phyloP scores from a whole-genome alignment of 257 asterid species.

The Fraxinus cuspidata region DNA sequence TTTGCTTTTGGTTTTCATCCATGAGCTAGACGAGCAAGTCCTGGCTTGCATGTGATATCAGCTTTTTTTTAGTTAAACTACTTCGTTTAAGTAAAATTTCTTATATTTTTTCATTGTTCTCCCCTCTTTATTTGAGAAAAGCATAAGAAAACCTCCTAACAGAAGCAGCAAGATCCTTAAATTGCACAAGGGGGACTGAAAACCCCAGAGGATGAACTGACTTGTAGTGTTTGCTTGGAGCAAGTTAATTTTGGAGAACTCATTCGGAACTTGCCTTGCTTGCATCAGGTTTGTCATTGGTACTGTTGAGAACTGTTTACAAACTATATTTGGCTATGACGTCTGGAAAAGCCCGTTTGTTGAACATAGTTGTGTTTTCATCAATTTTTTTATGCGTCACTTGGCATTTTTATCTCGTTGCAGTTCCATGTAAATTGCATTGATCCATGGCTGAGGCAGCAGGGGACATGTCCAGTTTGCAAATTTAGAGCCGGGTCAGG shows the following conservation, averaged over 20 bases:
- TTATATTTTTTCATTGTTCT: neutral
- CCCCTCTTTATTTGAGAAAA: neutral
- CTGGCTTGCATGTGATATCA: conserved; percentile 1
- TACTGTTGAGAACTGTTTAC: neutral
- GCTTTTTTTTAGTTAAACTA: neutral
- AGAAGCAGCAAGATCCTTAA: conserved; percentile 71
- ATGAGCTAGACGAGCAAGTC: neutral
- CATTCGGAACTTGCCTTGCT: conserved; percentile 94
- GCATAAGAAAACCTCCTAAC: conserved; percentile 1
- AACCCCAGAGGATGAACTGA: conserved; percentile 75
- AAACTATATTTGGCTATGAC: neutral
- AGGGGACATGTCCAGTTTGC: conserved; percentile 98
- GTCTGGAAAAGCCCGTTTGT: neutral
- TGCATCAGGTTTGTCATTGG: conserved; percentile 74
- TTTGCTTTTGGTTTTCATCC: neutral
- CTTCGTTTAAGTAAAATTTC: neutral
- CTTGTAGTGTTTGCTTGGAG: conserved; percentile 99
- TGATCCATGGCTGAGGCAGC: conserved; percentile 97
- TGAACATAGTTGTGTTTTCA: neutral
- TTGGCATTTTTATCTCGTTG: conserved; percentile 10
- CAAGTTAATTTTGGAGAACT: conserved; percentile 87
- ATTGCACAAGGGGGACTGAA: conserved; percentile 49
- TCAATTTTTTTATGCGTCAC: neutral
- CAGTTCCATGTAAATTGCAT: conserved; percentile 97
- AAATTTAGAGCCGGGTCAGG: conserved; percentile 78